phyloP scores from a whole-genome alignment of 306 rosid genomes.

The Spatholobus suberectus region DNA sequence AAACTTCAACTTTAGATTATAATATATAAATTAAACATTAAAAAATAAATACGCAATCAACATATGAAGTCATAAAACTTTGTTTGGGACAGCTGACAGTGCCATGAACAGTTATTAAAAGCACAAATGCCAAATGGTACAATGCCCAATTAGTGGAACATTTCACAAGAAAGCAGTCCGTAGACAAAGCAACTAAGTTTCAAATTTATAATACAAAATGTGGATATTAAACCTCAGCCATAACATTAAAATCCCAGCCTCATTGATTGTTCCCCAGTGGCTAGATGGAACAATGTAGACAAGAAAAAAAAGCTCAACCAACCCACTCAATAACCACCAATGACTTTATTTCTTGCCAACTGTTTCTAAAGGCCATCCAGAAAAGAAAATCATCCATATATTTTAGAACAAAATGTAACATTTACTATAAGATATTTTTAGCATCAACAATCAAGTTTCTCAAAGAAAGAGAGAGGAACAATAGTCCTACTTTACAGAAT shows the following conservation, averaged over 20 bases:
- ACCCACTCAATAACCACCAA: background rate
- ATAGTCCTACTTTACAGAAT: background rate
- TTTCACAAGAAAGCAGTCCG: background rate
- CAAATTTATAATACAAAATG: background rate
- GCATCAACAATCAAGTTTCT: conserved; percentile 2
- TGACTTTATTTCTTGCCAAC: background rate
- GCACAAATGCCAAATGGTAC: background rate
- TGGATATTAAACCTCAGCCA: background rate
- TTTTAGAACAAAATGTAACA: background rate
- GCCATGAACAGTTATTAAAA: conserved; percentile 11
- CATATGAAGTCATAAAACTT: background rate
- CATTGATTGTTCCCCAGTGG: background rate
- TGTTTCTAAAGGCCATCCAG: background rate
- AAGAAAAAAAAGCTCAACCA: conserved; percentile 5
- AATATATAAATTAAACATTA: background rate
- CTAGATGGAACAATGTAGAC: background rate
- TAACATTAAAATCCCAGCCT: conserved; percentile 7
- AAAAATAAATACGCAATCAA: background rate
- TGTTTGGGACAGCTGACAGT: background rate
- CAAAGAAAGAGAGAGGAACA: background rate
- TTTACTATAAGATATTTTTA: background rate
- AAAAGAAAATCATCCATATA: background rate
- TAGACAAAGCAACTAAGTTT: background rate
- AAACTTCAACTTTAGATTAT: conserved; percentile 20
- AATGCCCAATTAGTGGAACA: background rate